Conservation (phyloP, 225 moss, liverwort and hornwort genomes). For the Pseudisothecium myosuroides region DNA sequence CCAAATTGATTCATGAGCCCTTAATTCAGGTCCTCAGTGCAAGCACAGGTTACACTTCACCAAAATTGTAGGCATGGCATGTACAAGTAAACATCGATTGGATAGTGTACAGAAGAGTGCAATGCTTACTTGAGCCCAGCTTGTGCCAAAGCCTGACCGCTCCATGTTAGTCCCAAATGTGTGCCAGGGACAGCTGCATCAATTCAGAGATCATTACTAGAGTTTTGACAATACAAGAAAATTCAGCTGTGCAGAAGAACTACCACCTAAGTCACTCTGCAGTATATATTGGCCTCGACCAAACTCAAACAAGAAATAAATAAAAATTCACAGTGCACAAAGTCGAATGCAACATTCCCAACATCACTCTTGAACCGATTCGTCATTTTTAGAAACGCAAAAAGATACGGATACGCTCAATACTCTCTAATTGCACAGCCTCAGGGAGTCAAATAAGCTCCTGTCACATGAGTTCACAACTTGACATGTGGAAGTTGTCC, state of each 20-base stretch:
- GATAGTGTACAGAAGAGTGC: not conserved
- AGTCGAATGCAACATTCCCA: not conserved
- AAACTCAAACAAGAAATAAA: not conserved
- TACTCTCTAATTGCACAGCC: not conserved
- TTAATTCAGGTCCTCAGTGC: not conserved
- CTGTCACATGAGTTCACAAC: not conserved
- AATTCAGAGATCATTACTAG: not conserved
- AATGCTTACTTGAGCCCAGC: conserved; percentile 44
- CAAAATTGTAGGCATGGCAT: not conserved
- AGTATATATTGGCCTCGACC: not conserved
- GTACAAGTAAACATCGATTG: not conserved
- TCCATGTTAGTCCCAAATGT: conserved; percentile 61
- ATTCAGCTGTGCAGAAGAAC: not conserved
- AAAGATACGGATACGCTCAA: not conserved
- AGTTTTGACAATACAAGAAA: not conserved
- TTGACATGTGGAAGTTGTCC: not conserved
- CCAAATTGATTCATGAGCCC: not conserved
- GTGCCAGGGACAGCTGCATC: conserved; percentile 52
- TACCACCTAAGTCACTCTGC: not conserved
- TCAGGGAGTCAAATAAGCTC: not conserved
- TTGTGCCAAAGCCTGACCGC: conserved; percentile 56
- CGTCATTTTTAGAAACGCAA: not conserved
- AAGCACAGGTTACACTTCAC: not conserved
- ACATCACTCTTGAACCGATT: not conserved
- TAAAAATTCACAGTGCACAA: not conserved